Conservation (phyloP, 371 early-diverging fungal genomes). For the Actinomortierella ambigua region DNA sequence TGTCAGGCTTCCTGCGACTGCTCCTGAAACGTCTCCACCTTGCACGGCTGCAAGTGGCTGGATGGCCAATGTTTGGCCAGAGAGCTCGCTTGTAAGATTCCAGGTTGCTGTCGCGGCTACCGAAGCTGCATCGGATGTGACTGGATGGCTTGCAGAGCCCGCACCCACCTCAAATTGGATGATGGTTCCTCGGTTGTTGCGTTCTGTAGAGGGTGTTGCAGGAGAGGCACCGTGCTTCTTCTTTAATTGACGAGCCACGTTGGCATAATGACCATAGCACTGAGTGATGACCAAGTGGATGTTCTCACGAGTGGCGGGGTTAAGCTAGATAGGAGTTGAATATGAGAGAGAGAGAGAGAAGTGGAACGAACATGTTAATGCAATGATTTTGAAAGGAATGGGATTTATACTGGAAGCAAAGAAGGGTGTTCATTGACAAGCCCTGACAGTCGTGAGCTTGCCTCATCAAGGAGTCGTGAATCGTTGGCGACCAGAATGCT, state of each 20-base stretch:
- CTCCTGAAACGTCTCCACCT: neutral
- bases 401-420: neutral
- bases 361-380: neutral
- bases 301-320: slow-evolving; percentile 27
- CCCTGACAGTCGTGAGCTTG: neutral
- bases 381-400: neutral
- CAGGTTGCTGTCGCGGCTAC: neutral
- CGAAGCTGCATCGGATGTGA: neutral
- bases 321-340: slow-evolving; percentile 9
- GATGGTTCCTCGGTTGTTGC: slow-evolving; percentile 1
- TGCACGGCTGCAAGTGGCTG: slow-evolving; percentile 7
- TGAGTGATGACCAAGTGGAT: slow-evolving; percentile 14
- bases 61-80: slow-evolving; percentile 18
- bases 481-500: slow-evolving; percentile 12
- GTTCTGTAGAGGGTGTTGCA: neutral
- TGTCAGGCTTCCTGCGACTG: neutral
- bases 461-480: slow-evolving; percentile 34
- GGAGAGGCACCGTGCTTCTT: neutral
- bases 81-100: neutral
- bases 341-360: neutral
- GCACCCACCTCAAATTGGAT: slow-evolving; percentile 4
- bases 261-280: slow-evolving; percentile 35
- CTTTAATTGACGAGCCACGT: slow-evolving; percentile 16
- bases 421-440: neutral
- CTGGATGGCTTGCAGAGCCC: neutral